phyloP scores from a whole-genome alignment of 73 alveolate species.

The Blepharisma japonicum region DNA sequence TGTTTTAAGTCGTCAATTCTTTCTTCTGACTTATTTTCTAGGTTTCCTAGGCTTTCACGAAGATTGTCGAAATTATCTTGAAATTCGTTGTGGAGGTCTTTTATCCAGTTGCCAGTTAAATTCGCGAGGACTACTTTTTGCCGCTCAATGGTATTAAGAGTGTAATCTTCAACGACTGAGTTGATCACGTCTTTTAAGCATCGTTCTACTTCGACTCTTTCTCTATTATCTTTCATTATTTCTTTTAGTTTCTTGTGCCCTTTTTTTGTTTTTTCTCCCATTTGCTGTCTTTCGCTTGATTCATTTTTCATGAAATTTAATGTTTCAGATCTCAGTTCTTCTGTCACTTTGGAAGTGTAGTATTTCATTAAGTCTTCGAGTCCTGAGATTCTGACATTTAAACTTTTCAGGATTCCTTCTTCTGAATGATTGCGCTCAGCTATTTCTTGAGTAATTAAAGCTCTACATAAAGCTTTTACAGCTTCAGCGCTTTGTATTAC shows the following conservation, averaged over 20 bases:
- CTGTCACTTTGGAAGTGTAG: slow-evolving; percentile 14
- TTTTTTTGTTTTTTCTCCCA: neutral
- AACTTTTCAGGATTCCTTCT: neutral
- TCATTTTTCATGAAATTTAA: neutral
- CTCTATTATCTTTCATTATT: neutral
- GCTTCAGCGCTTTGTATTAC: neutral
- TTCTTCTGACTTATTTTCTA: neutral
- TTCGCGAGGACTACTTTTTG: neutral
- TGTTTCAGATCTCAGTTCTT: neutral
- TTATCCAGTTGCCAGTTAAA: neutral
- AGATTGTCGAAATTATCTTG: neutral
- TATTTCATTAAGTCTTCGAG: slow-evolving; percentile 20
- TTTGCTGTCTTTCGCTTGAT: neutral
- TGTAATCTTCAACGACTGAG: neutral
- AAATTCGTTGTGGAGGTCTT: neutral
- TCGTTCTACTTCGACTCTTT: neutral
- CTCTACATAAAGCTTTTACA: neutral
- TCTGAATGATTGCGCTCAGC: neutral
- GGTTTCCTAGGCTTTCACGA: neutral
- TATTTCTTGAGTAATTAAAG: neutral
- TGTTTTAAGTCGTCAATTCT: neutral
- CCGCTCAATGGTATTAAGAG: neutral
- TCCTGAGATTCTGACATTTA: slow-evolving; percentile 1
- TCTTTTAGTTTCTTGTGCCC: neutral
- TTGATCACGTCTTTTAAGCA: neutral